Evolutionary conservation across 78 protist genomes (phyloP), one percentile per base, ranked within the genome.

Genomic region (Chrysochromulina tobinii): DNA sequence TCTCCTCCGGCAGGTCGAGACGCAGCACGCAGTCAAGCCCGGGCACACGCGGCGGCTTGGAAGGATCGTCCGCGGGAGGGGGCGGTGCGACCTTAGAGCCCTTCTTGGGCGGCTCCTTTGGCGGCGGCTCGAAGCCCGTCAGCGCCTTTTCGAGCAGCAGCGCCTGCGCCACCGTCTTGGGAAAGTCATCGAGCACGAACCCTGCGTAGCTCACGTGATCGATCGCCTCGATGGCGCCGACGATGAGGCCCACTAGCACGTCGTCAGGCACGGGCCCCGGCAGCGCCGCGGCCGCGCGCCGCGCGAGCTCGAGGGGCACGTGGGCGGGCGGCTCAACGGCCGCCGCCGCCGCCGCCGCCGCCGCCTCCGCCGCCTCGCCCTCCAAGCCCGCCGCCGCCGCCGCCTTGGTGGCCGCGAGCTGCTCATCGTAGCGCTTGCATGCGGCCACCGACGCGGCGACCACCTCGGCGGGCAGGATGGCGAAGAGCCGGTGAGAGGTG

Each of bases 61-160:
- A 50, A 17, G 61, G 38, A 67, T 12, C 73, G 9, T 12, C 73
- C n/a, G 38, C 73, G 15, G 73, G 38, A 54, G 81, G 55, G n/a
- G 81, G 25, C 55, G 50, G 18, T 21, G 48, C 87, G 67, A 21
- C 61, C 87, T 55, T 55, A 7, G 67, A 17, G 20, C 48, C 61
- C 48, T 14, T 50, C 90, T 25, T 57, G 4, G 59, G 9, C 59
- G 67, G 18, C 51, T 5, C 57, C 81, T 17, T n/a, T 3, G 3
- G 27, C 53, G 1, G 27, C 20, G 61, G 59, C 51, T 18, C 91
- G 68, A 55, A 88, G 20, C 91, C 91, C 20, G 84, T 54, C 18
- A 88, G 91, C 27, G 5, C 57, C 91, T 88, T 69, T 67, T 88
- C 91, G 27, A 88, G 91, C 55, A 69, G 81, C 51, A 0, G 21